Evolutionary conservation across 768 basidiomycete species (phyloP), one percentile per base, ranked within the genome.

Genomic region (Russula lepida): DNA sequence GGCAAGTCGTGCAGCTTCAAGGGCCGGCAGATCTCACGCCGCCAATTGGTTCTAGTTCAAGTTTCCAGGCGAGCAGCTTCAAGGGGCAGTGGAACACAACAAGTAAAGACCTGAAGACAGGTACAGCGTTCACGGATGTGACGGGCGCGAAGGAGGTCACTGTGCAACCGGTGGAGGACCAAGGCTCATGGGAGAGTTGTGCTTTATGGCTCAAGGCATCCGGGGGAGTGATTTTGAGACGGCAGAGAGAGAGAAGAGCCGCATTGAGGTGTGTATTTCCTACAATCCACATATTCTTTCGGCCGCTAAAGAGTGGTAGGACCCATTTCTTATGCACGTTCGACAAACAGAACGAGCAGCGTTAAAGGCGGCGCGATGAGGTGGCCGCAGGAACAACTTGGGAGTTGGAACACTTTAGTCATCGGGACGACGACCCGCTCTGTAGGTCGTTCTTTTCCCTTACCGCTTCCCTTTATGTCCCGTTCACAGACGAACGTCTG

Each of bases 1-100:
- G 95, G 95, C 58, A 95, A 93, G 72, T 84, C 91, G 4, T 95
- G 98, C 75, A 78, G 85, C 3, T 97, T 94, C 83, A 95, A 93
- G 73, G n/a, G n/a, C n/a, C n/a, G n/a, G 92, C 95, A 11, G 78
- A 78, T 1, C 71, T 92, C n/a, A 71, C 79, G 0, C 82, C 81
- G 13, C 77, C 81, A 46, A 60, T 64, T 17, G 65, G 63, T 19
- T 30, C 54, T 17, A 51, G 58, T 12, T 59, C 58, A 19, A 76
- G 69, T 54, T 69, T 65, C n/a, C 72, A 64, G 56, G 71, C 41
- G 60, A 58, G 59, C 69, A 72, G 39, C 76, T 84, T 89, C 44
- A 89, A 93, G 69, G 93, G 93, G 30, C 82, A 83, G 11, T 95
- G 93, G 93, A 83, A 88, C 67, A 79, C 81, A 58, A 80, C 76